Evolutionary conservation across 805 yeast genomes (phyloP), one percentile per base, ranked within the genome.

Genomic region (Wickerhamomyces pijperi): DNA sequence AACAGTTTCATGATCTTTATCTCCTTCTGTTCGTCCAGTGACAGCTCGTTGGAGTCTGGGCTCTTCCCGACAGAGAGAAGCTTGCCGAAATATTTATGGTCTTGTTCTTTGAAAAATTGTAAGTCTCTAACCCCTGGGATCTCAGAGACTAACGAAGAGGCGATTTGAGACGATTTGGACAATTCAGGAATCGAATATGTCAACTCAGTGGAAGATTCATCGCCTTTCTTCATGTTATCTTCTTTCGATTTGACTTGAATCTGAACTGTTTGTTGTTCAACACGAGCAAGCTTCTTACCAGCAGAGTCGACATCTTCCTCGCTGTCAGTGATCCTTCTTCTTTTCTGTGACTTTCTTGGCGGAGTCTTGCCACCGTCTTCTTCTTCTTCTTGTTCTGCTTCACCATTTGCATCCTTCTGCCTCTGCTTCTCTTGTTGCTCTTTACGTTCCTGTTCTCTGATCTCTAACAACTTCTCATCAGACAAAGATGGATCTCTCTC

Each of bases 31-130:
- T 82, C 90, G 3, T 70, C 77, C 1, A 60, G 41, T 1, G 76
- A 55, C 19, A 75, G 44, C 2, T 58, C 58, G 1, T 58, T 52
- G 16, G 13, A 14, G 13, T 6, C 14, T 19, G 61, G 58, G 1
- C 51, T 44, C 19, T 50, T 55, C 16, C 15, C 7, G 23, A 50
- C 47, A 20, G 56, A 59, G 3, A 78, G 53, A 9, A 83, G 66
- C 43, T 73, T 72, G 1, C 82, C 79, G 56, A 88, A 87, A 50
- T 79, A 72, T 52, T 74, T 73, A 54, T 72, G 64, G 54, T 88
- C 97, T 32, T 76, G 74, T 28, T 76, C 78, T 48, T 76, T 82
- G 58, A 84, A 78, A 51, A 64, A 78, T 50, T 75, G 78, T 13
- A 86, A 54, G 23, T 82, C 87, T 31, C 68, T 67, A 0, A 78